phyloP scores from a whole-genome alignment of 345 rosid genomes.

The Moricandia moricandioides region DNA sequence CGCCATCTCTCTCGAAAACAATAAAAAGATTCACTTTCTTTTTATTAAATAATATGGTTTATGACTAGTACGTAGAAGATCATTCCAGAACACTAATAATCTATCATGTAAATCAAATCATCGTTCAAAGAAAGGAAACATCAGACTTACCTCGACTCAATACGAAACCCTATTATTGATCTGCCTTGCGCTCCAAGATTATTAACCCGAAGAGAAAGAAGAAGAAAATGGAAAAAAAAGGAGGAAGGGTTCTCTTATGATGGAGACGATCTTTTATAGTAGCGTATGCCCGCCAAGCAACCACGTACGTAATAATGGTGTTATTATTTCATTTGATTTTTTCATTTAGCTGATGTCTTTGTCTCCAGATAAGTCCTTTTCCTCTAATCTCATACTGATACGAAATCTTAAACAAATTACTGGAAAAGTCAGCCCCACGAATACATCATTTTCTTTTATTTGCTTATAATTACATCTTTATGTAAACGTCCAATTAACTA shows the following conservation, averaged over 20 bases:
- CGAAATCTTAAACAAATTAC: constrained; percentile 15
- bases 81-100: too few relatives aligned
- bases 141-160: constrained; percentile 17
- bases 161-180: not conserved
- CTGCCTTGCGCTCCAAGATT: constrained; percentile 3
- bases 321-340: too few relatives aligned
- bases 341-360: constrained; percentile 26
- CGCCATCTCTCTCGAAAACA: too few relatives aligned
- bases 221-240: too few relatives aligned
- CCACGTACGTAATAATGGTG: too few relatives aligned
- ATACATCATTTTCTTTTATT: not conserved
- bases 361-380: constrained; percentile 28
- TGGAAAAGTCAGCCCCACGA: constrained; percentile 30
- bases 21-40: too few relatives aligned
- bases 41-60: too few relatives aligned
- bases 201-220: not conserved
- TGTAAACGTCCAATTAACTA: not conserved
- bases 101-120: constrained; percentile 31
- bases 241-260: too few relatives aligned
- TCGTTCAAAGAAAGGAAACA: not conserved
- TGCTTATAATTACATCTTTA: not conserved
- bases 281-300: too few relatives aligned
- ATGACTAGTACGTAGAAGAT: too few relatives aligned
- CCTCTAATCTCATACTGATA: too few relatives aligned
- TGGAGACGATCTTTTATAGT: too few relatives aligned